These are phyloP conservation scores for Aspergillus avenaceus DNA, from an alignment of 495 filamentous ascomycete species.

Conservation along the genomic window DNA sequence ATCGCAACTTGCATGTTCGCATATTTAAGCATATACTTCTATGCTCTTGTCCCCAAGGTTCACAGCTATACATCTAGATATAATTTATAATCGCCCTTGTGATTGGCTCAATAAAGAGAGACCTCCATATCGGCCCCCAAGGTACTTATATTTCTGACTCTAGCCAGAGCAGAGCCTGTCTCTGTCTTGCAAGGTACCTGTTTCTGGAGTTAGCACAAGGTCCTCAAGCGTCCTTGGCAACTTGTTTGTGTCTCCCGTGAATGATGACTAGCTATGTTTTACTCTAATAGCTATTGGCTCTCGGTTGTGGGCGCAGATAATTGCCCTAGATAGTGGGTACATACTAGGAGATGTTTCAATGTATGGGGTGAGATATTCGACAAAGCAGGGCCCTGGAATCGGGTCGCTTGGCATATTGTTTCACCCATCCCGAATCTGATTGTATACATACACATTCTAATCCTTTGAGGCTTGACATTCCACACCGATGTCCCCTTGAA, in stretches of 20 bases:
- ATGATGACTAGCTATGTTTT: neutral
- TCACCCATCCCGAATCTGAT: neutral
- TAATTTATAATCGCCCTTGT: neutral
- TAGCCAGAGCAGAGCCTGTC: too few relatives aligned
- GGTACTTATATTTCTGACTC: neutral
- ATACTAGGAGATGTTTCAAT: too few relatives aligned
- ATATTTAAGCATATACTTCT: neutral
- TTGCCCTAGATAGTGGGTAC: too few relatives aligned
- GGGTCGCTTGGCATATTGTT: too few relatives aligned
- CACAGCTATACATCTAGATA: neutral
- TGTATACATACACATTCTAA: neutral
- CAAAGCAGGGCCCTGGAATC: too few relatives aligned
- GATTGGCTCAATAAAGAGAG: neutral
- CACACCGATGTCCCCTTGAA: conserved; percentile 47
- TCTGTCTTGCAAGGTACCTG: neutral
- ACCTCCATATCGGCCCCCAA: neutral
- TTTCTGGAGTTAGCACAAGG: neutral
- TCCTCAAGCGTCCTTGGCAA: neutral
- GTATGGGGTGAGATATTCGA: too few relatives aligned
- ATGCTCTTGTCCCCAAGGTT: conserved; percentile 1
- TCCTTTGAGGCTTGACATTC: conserved; percentile 23
- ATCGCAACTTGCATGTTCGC: neutral
- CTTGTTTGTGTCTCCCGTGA: too few relatives aligned
- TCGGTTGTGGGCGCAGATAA: neutral
- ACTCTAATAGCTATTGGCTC: neutral